Evolutionary conservation across 2,329 filamentous ascomycete species (phyloP).

Genomic region (Cytospora leucostoma): DNA sequence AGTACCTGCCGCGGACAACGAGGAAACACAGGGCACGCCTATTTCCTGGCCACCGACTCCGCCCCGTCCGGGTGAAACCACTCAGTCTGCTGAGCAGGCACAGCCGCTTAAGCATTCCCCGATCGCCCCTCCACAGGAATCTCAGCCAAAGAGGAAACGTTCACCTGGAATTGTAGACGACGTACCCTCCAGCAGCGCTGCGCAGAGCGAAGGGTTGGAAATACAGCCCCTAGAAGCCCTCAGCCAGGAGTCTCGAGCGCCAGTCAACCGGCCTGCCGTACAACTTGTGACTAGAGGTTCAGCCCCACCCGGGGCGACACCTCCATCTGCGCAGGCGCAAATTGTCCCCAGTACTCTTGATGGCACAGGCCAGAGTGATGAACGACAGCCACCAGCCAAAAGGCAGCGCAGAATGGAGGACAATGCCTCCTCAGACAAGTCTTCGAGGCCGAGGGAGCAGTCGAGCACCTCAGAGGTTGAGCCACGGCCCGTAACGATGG

Average conservation of each 20-base stretch:
- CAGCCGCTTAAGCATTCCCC: not conserved
- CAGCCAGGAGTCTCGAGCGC: conserved; percentile 24
- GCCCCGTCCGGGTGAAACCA: not conserved
- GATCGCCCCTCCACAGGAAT: not conserved
- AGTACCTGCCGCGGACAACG: not conserved
- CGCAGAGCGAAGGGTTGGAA: conserved; percentile 37
- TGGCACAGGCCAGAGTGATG: not conserved
- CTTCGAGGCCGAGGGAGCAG: not conserved
- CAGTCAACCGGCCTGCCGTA: conserved; percentile 32
- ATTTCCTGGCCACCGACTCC: conserved; percentile 7
- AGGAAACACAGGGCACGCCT: not conserved
- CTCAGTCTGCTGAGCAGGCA: not conserved
- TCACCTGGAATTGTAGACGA: conserved; percentile 14
- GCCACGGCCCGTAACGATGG: not conserved
- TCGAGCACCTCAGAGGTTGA: not conserved
- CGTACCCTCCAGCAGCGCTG: conserved; percentile 34
- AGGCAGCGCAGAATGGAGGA: conserved; percentile 13
- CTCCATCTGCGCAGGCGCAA: conserved; percentile 38
- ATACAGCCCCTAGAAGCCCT: conserved; percentile 35
- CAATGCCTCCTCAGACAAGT: not conserved
- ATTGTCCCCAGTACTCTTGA: conserved; percentile 36
- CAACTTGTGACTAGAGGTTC: conserved; percentile 14
- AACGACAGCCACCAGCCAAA: not conserved
- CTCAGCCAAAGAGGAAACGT: conserved; percentile 17
- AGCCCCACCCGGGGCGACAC: conserved; percentile 32